Percentiles rank a stretch among this genome's conserved stretches.
Conservation (phyloP, 2,329 filamentous ascomycete species). For the Colletotrichum sp. region DNA sequence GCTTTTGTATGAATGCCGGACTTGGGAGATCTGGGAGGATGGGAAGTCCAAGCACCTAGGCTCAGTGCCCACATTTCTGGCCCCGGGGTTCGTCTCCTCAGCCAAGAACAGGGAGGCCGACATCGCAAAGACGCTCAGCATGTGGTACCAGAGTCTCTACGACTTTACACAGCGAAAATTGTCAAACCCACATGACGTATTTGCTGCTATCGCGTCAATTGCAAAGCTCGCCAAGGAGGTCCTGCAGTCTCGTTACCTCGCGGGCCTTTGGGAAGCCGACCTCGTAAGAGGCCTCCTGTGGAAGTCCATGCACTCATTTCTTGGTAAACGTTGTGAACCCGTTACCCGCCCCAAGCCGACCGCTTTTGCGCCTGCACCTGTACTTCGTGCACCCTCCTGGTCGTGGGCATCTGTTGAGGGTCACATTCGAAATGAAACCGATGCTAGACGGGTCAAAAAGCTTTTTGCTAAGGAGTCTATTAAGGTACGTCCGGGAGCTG, state of each 20-base stretch:
- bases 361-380: not conserved
- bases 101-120: not conserved
- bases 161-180: not conserved
- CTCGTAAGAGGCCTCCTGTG: not conserved
- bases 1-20: not conserved
- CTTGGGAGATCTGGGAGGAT: not conserved
- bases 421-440: not conserved
- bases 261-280: not conserved
- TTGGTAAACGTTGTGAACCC: not conserved
- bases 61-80: not conserved
- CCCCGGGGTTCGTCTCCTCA: not conserved
- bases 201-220: slow-evolving; percentile 7
- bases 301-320: not conserved
- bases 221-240: not conserved
- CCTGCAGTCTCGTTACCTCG: not conserved
- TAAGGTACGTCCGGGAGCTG: not conserved
- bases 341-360: not conserved
- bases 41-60: not conserved
- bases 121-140: not conserved
- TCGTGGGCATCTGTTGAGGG: slow-evolving; percentile 9
- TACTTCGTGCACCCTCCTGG: not conserved
- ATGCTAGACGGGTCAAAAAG: not conserved
- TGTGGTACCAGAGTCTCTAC: not conserved
- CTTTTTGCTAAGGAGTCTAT: not conserved
- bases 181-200: slow-evolving; percentile 7